phyloP scores from a whole-genome alignment of 2,329 filamentous ascomycete species.

The Phoma herbarum region DNA sequence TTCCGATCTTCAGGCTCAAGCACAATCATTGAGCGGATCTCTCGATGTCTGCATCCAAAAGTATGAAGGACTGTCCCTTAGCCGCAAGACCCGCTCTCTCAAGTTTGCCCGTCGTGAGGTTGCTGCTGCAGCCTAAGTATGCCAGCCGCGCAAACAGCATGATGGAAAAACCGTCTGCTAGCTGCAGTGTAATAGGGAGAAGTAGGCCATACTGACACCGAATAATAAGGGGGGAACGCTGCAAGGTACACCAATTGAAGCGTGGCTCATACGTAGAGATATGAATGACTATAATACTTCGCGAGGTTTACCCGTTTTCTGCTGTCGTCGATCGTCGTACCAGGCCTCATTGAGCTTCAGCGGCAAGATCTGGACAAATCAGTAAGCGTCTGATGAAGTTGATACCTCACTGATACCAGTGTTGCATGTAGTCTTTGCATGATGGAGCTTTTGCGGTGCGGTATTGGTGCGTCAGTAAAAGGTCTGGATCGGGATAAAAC shows the following conservation, averaged over 20 bases:
- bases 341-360: neutral
- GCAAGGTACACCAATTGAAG: neutral
- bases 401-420: neutral
- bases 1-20: conserved; percentile 9
- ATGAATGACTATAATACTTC: neutral
- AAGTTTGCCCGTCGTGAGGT: conserved; percentile 1
- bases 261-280: neutral
- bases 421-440: neutral
- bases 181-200: neutral
- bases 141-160: neutral
- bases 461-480: neutral
- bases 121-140: neutral
- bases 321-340: neutral
- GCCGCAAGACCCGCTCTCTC: conserved; percentile 1
- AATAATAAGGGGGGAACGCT: neutral
- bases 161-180: neutral
- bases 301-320: neutral
- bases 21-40: neutral
- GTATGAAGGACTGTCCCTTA: neutral
- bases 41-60: neutral
- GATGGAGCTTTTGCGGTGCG: neutral
- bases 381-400: neutral
- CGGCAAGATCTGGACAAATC: neutral
- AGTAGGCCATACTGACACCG: neutral
- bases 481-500: neutral